These are phyloP conservation scores for Blastocystis sp. DNA, from an alignment of 352 stramenopile species.

Conservation along the genomic window DNA sequence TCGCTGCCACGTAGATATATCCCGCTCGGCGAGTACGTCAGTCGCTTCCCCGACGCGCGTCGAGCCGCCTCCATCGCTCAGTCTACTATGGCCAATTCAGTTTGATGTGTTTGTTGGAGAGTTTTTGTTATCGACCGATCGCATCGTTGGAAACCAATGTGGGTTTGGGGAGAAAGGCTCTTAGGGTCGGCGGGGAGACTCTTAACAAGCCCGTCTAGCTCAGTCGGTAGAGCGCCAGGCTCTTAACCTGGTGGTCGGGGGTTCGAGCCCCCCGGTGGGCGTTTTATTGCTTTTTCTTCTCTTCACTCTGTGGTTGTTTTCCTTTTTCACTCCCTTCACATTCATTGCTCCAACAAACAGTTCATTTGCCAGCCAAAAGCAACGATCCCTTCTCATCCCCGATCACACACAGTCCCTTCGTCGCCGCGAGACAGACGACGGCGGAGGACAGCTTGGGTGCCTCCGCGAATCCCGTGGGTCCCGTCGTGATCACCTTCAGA, in stretches of 20 bases:
- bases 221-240: not conserved
- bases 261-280: too few relatives aligned
- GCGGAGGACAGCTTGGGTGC: not conserved
- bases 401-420: not conserved
- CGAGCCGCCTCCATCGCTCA: conserved; percentile 26
- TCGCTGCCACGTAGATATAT: not conserved
- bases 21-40: conserved; percentile 44
- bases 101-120: conserved; percentile 24
- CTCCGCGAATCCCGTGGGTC: not conserved
- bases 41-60: conserved; percentile 31
- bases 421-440: not conserved
- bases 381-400: not conserved
- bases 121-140: too few relatives aligned
- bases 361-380: not conserved
- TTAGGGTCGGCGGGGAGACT: too few relatives aligned
- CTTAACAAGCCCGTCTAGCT: not conserved
- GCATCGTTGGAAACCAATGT: too few relatives aligned
- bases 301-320: not conserved
- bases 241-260: not conserved
- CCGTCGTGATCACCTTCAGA: not conserved
- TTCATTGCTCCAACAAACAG: not conserved
- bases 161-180: too few relatives aligned
- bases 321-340: not conserved
- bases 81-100: conserved; percentile 29
- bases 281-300: too few relatives aligned